Evolutionary conservation across 805 yeast genomes (phyloP).

Genomic region (Kazachstania psychrophila): DNA sequence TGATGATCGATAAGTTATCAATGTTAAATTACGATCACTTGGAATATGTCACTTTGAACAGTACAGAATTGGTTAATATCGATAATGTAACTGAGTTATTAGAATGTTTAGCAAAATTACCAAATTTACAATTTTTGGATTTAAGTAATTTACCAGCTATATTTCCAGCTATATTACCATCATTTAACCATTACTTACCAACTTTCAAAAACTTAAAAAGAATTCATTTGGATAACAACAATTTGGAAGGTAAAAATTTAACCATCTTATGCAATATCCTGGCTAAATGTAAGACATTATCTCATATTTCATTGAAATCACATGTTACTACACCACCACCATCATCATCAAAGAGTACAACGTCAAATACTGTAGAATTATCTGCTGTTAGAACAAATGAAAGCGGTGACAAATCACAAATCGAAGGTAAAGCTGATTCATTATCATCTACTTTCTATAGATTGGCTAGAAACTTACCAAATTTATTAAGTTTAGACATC

Average conservation of each 20-base stretch:
- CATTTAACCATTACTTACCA: conserved; percentile 58
- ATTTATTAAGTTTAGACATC: conserved; percentile 60
- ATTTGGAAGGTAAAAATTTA: conserved; percentile 46
- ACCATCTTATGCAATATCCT: conserved; percentile 56
- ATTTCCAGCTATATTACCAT: conserved; percentile 53
- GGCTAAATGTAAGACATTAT: conserved; percentile 56
- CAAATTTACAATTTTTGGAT: conserved; percentile 62
- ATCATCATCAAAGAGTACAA: background rate
- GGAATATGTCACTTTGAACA: conserved; percentile 51
- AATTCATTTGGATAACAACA: conserved; percentile 63
- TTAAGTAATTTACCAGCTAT: conserved; percentile 58
- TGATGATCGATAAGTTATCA: conserved; percentile 19
- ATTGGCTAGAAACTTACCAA: conserved; percentile 55
- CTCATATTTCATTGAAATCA: conserved; percentile 62
- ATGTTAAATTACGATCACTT: conserved; percentile 21
- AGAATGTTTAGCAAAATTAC: conserved; percentile 42
- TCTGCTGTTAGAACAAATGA: background rate
- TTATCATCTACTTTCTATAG: conserved; percentile 58
- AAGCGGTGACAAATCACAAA: background rate
- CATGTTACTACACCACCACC: conserved; percentile 25
- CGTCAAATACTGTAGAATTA: background rate
- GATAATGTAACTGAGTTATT: conserved; percentile 44
- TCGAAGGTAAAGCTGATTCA: no score
- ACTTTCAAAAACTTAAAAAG: conserved; percentile 53
- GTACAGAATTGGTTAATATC: conserved; percentile 48